phyloP scores from a whole-genome alignment of 257 asterid genomes.

The Rehmannia glutinosa region DNA sequence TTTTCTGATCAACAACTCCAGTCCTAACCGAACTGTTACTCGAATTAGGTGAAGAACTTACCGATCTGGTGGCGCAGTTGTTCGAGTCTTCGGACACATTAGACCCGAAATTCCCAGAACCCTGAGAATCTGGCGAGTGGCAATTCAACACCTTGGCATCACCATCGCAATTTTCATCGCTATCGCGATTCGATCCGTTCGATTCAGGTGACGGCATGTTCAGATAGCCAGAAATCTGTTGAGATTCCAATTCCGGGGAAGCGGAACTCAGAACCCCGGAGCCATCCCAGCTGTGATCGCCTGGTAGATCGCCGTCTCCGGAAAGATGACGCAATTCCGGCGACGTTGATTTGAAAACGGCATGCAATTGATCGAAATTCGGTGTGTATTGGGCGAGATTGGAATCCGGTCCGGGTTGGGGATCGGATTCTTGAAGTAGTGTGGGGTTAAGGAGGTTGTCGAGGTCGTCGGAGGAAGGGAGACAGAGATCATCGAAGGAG shows the following conservation, averaged over 20 bases:
- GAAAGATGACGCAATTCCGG: slow-evolving; percentile 42
- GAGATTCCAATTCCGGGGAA: slow-evolving; percentile 39
- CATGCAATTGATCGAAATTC: slow-evolving; percentile 27
- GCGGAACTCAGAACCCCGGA: slow-evolving; percentile 44
- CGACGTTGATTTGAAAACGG: slow-evolving; percentile 48
- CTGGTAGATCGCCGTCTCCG: slow-evolving; percentile 23
- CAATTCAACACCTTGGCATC: slow-evolving; percentile 51
- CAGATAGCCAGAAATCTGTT: slow-evolving; percentile 51
- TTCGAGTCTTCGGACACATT: slow-evolving; percentile 51
- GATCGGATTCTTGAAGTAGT: slow-evolving; percentile 11
- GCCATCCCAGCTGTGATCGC: slow-evolving; percentile 41
- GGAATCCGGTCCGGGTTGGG: slow-evolving; percentile 25
- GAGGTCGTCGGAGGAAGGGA: slow-evolving; percentile 30
- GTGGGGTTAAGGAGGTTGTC: slow-evolving; percentile 26
- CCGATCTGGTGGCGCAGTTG: slow-evolving; percentile 42
- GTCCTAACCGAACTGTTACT: slow-evolving; percentile 35
- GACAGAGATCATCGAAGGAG: slow-evolving; percentile 58
- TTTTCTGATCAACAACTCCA: slow-evolving; percentile 51
- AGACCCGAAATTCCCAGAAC: slow-evolving; percentile 53
- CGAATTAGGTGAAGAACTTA: slow-evolving; percentile 54
- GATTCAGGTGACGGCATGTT: slow-evolving; percentile 79
- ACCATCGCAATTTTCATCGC: slow-evolving; percentile 24
- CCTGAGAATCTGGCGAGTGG: slow-evolving; percentile 64
- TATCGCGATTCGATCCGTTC: slow-evolving; percentile 53
- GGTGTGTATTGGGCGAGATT: slow-evolving; percentile 27